Conservation (phyloP, 371 early-diverging fungal genomes). For the Apophysomyces sp. region DNA sequence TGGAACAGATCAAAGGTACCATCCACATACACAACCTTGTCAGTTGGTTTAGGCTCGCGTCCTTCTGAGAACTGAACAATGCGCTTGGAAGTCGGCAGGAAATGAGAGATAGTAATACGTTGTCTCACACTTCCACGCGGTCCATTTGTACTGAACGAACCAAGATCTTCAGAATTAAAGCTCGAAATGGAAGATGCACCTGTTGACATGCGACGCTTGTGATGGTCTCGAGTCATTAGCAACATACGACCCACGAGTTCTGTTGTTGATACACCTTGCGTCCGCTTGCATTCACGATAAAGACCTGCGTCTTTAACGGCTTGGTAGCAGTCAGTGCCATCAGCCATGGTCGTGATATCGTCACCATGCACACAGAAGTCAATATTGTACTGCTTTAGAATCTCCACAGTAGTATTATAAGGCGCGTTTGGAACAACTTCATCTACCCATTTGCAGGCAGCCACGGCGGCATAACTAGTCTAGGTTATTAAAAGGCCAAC, state of each 20-base stretch:
- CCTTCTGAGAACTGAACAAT: constrained; percentile 89
- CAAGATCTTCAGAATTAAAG: constrained; percentile 63
- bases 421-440: constrained; percentile 94
- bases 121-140: constrained; percentile 2
- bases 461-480: constrained; percentile 85
- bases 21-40: constrained; percentile 91
- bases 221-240: constrained; percentile 86
- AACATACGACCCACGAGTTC: constrained; percentile 97
- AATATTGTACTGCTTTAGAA: constrained; percentile 79
- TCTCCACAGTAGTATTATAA: constrained; percentile 85
- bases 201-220: constrained; percentile 55
- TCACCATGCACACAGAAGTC: constrained; percentile 97
- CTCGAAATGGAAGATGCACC: constrained; percentile 54
- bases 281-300: constrained; percentile 93
- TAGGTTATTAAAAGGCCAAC: background rate
- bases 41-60: constrained; percentile 64
- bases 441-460: constrained; percentile 97
- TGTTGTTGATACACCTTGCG: constrained; percentile 92
- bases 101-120: constrained; percentile 69
- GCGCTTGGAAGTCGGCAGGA: constrained; percentile 82
- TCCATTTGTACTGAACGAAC: constrained; percentile 51
- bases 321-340: constrained; percentile 95
- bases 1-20: constrained; percentile 98
- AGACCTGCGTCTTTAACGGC: constrained; percentile 92
- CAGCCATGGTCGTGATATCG: constrained; percentile 92